Conservation (phyloP, 2,329 filamentous ascomycete species). For the Colletotrichum eleusines region DNA sequence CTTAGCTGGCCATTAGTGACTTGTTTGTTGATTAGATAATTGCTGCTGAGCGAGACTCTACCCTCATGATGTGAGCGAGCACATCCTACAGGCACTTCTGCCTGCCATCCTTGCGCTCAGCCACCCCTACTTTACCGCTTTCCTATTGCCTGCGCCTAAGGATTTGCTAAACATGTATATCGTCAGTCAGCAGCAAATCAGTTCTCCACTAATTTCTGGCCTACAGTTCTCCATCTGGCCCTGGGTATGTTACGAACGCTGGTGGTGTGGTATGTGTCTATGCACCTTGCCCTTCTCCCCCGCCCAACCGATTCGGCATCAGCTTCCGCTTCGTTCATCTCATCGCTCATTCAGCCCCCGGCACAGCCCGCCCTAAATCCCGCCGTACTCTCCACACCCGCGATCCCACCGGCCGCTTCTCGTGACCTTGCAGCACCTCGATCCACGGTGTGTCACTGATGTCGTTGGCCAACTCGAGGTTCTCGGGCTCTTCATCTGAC, state of each 20-base stretch:
- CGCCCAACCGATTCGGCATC: not conserved
- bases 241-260: not conserved
- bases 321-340: not conserved
- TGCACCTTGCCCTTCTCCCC: not conserved
- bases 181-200: no score
- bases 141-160: no score
- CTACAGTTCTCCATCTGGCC: no score
- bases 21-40: no score
- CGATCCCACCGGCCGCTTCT: slow-evolving; percentile 69
- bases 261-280: not conserved
- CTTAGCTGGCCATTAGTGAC: no score
- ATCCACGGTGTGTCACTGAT: slow-evolving; percentile 66
- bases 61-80: no score
- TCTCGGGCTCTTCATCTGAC: slow-evolving; percentile 48
- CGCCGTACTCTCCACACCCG: slow-evolving; percentile 74
- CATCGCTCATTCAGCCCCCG: slow-evolving; percentile 28
- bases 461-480: slow-evolving; percentile 42
- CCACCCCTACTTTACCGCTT: no score
- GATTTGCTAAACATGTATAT: no score
- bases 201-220: no score
- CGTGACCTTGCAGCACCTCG: slow-evolving; percentile 66
- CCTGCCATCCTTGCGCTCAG: no score
- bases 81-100: no score
- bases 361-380: slow-evolving; percentile 64
- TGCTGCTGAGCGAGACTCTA: no score